Evolutionary conservation across 228 moss, liverwort and hornwort genomes (phyloP).

Genomic region (Sphagnum magellanicum): DNA sequence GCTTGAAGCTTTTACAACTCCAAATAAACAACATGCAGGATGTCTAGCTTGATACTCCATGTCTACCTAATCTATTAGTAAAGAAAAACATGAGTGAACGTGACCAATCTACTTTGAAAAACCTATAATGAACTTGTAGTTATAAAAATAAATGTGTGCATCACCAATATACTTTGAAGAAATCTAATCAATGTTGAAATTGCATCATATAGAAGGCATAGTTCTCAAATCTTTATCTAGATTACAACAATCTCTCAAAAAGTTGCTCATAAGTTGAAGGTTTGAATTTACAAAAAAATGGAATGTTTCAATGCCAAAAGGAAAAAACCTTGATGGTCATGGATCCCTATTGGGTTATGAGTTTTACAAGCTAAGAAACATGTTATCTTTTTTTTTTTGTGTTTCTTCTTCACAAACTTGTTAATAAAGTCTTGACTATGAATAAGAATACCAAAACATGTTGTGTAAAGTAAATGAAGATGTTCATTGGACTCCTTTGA

Average conservation of each 20-base stretch:
- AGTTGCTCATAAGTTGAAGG: not conserved
- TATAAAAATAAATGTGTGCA: too few relatives aligned
- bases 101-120: not conserved
- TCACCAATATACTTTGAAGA: not conserved
- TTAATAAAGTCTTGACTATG: conserved; percentile 75
- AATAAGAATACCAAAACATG: conserved; percentile 61
- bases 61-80: conserved; percentile 79
- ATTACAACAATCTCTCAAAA: not conserved
- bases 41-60: conserved; percentile 82
- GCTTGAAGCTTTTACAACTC: conserved; percentile 93
- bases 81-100: not conserved
- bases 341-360: conserved; percentile 78
- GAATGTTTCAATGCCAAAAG: not conserved
- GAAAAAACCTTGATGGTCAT: conserved; percentile 73
- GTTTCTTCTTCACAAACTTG: conserved; percentile 41
- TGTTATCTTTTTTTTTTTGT: conserved; percentile 56
- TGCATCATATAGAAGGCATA: not conserved
- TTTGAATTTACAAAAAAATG: too few relatives aligned
- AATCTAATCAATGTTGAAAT: not conserved
- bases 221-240: not conserved
- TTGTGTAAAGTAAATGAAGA: conserved; percentile 44
- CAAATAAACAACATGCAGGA: conserved; percentile 69
- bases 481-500: conserved; percentile 46
- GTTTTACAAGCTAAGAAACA: conserved; percentile 77
- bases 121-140: not conserved